A percentile compares a stretch with the other conserved stretches of the same genome.
Evolutionary conservation across 208 protist genomes (phyloP).

Genomic region (Herpetomonas samuelpessoai): DNA sequence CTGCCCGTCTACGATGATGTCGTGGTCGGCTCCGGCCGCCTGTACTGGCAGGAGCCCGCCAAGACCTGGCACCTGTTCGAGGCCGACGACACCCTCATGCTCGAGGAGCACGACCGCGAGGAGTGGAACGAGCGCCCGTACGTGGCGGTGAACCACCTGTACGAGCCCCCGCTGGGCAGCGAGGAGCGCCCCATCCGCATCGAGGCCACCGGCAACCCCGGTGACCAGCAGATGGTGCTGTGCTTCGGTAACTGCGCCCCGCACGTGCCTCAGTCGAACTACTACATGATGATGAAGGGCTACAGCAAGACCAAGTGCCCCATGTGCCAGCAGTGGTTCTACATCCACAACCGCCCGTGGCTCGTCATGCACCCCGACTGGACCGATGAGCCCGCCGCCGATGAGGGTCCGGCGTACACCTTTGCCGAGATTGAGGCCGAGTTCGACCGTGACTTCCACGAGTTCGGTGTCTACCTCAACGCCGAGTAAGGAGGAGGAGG

Average conservation of each 20-base stretch:
- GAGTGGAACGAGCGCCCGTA: constrained; percentile 91
- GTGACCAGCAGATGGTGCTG: constrained; percentile 81
- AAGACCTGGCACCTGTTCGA: constrained; percentile 85
- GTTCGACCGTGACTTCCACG: constrained; percentile 91
- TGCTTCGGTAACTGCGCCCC: constrained; percentile 90
- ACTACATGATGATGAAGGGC: constrained; percentile 92
- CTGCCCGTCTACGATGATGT: constrained; percentile 88
- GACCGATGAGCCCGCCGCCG: constrained; percentile 86
- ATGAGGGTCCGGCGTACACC: constrained; percentile 87
- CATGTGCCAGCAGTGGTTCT: constrained; percentile 90
- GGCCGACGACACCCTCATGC: constrained; percentile 86
- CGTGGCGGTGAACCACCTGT: constrained; percentile 87
- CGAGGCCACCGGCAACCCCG: constrained; percentile 78
- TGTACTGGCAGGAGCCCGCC: constrained; percentile 88
- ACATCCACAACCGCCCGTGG: constrained; percentile 88
- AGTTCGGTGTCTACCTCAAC: constrained; percentile 89
- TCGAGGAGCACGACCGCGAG: constrained; percentile 90
- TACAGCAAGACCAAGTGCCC: constrained; percentile 89
- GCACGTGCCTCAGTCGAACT: constrained; percentile 87
- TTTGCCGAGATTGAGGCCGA: constrained; percentile 90
- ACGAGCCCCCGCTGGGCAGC: constrained; percentile 85
- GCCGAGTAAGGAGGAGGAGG: constrained; percentile 72
- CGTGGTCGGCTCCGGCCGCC: constrained; percentile 71
- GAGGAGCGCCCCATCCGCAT: constrained; percentile 87
- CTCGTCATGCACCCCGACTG: constrained; percentile 91